phyloP scores from a whole-genome alignment of 306 rosid genomes.

The Casuarina cunninghamiana region DNA sequence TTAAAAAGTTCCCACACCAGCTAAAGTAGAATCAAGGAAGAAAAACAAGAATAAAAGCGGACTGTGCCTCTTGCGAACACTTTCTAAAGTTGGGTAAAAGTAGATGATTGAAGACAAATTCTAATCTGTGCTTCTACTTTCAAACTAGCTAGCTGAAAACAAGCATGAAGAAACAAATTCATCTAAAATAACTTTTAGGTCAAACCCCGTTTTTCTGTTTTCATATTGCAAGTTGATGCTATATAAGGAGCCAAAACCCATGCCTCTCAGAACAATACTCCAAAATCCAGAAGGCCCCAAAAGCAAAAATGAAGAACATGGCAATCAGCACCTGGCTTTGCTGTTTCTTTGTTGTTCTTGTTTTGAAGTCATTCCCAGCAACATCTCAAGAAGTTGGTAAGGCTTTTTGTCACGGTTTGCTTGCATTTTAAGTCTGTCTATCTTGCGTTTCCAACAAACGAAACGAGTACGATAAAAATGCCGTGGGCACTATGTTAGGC shows the following conservation, averaged over 20 bases:
- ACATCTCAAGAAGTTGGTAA: conserved; percentile 59
- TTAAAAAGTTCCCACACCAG: no score
- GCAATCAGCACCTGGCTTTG: conserved; percentile 20
- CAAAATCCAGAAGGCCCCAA: not conserved
- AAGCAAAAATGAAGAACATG: conserved; percentile 30
- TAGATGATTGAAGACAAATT: no score
- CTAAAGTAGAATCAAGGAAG: not conserved
- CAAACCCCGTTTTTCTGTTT: not conserved
- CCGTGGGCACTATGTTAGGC: not conserved
- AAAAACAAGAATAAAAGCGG: not conserved
- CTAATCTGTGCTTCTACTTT: no score
- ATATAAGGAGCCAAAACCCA: not conserved
- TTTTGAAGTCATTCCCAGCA: conserved; percentile 30
- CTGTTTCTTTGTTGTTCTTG: conserved; percentile 32
- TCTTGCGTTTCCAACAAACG: not conserved
- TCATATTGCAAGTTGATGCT: not conserved
- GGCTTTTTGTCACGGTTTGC: not conserved
- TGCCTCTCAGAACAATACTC: not conserved
- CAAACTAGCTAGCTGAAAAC: no score
- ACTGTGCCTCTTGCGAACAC: no score
- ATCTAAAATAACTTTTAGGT: not conserved
- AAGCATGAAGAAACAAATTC: no score
- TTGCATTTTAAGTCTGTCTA: not conserved
- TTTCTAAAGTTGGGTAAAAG: no score
- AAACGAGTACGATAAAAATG: not conserved